phyloP scores from a whole-genome alignment of 164 flowering plant species.

The Macadamia tetraphylla region DNA sequence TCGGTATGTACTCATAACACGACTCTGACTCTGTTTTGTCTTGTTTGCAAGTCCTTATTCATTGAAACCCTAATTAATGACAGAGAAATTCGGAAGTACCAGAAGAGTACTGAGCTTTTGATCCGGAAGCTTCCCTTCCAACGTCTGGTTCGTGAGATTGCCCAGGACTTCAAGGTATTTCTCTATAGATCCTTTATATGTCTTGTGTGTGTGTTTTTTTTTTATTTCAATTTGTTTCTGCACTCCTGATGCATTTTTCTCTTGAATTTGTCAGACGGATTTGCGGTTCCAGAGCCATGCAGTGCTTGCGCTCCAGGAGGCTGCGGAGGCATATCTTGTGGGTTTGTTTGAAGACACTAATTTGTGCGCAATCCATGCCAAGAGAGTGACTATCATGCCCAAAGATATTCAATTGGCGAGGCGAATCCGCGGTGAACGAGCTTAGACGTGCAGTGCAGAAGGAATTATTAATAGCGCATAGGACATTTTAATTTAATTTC shows the following conservation, averaged over 20 bases:
- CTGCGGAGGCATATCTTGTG: conserved; percentile 7
- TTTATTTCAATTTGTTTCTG: background rate
- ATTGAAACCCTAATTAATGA: background rate
- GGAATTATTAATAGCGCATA: too few relatives aligned
- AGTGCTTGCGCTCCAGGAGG: conserved; percentile 5
- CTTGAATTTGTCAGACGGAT: conserved; percentile 25
- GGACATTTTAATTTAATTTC: too few relatives aligned
- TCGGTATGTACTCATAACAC: conserved; percentile 8
- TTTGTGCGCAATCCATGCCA: too few relatives aligned
- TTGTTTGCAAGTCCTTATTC: background rate
- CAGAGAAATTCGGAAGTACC: conserved; percentile 47
- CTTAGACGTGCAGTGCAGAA: conserved; percentile 2
- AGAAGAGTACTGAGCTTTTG: conserved; percentile 13
- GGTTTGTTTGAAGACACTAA: conserved; percentile 42
- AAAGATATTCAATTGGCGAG: conserved; percentile 39
- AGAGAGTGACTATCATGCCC: too few relatives aligned
- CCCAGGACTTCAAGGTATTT: conserved; percentile 10
- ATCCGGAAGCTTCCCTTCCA: conserved; percentile 13
- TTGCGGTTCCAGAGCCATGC: conserved; percentile 50
- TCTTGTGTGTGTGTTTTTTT: background rate
- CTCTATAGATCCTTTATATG: background rate
- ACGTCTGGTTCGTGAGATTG: conserved; percentile 31
- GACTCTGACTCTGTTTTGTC: background rate
- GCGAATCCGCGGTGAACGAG: conserved; percentile 43
- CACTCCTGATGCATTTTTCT: background rate